A percentile compares a stretch with the other conserved stretches of the same genome.
Evolutionary conservation across 2,329 filamentous ascomycete genomes (phyloP).

Genomic region (Elsinoe fawcettii): DNA sequence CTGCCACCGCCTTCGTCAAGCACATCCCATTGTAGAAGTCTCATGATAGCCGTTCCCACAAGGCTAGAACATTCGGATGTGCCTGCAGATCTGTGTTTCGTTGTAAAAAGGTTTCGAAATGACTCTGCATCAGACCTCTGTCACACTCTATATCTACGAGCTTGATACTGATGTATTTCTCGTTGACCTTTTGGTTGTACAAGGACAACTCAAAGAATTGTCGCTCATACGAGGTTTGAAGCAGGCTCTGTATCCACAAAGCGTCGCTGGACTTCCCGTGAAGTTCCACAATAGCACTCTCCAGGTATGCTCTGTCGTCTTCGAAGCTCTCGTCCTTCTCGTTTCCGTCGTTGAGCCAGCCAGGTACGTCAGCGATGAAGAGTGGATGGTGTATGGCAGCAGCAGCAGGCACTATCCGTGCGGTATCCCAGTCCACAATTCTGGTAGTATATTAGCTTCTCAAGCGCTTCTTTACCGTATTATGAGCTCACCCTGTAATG

Average conservation of each 20-base stretch:
- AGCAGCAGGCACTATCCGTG: slow-evolving; percentile 10
- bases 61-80: too few relatives aligned
- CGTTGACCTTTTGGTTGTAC: neutral
- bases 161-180: neutral
- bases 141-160: neutral
- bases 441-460: neutral
- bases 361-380: slow-evolving; percentile 16
- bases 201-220: slow-evolving; percentile 3
- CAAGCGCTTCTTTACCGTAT: neutral
- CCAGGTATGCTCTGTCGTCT: slow-evolving; percentile 15
- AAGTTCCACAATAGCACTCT: neutral
- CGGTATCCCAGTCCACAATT: slow-evolving; percentile 16
- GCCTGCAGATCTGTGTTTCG: neutral
- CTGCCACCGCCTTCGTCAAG: too few relatives aligned
- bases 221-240: neutral
- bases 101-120: neutral
- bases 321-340: slow-evolving; percentile 12
- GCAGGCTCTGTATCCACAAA: neutral
- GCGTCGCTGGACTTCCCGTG: neutral
- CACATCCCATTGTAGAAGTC: too few relatives aligned
- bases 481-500: neutral
- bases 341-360: slow-evolving; percentile 14
- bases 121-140: neutral
- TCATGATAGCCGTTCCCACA: too few relatives aligned
- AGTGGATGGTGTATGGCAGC: slow-evolving; percentile 15